phyloP scores from a whole-genome alignment of 2,329 filamentous ascomycete genomes.

The Colletotrichum sublineola region DNA sequence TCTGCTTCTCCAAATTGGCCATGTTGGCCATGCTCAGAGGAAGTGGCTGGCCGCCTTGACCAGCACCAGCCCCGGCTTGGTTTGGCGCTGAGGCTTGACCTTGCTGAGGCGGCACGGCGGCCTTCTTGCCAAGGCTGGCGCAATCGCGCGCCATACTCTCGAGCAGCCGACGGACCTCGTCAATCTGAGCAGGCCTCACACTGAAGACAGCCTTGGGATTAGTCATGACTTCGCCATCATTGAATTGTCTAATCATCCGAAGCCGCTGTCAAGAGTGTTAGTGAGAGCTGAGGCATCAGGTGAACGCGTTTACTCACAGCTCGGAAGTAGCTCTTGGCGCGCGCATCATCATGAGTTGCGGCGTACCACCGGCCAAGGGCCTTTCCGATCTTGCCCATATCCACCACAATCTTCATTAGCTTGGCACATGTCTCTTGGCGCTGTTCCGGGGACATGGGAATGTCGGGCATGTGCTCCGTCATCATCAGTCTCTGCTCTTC shows the following conservation, averaged over 20 bases:
- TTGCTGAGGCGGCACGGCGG: conserved; percentile 25
- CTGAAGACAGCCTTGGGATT: conserved; percentile 64
- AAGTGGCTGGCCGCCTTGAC: conserved; percentile 40
- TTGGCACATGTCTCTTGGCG: conserved; percentile 59
- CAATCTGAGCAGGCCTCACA: conserved; percentile 64
- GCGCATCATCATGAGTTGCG: conserved; percentile 62
- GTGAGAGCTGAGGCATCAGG: conserved; percentile 34
- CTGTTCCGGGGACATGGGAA: conserved; percentile 61
- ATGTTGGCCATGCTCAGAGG: conserved; percentile 55
- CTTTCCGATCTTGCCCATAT: conserved; percentile 61
- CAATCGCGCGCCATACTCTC: conserved; percentile 66
- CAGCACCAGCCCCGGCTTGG: conserved; percentile 43
- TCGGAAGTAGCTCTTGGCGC: conserved; percentile 66
- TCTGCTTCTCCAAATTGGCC: conserved; percentile 66
- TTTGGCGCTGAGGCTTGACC: conserved; percentile 44
- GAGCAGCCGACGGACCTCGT: conserved; percentile 62
- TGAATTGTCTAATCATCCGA: conserved; percentile 67
- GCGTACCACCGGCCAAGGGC: conserved; percentile 63
- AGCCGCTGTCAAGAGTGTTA: conserved; percentile 61
- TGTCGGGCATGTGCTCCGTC: conserved; percentile 59
- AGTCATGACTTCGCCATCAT: conserved; percentile 61
- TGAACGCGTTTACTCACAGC: conserved; percentile 56
- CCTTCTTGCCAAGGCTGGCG: conserved; percentile 49
- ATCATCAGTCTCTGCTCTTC: conserved; percentile 57
- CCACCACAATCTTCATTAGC: conserved; percentile 55